These are phyloP conservation scores for Mycena galopus DNA, from an alignment of 768 basidiomycete species.

Conservation along the genomic window DNA sequence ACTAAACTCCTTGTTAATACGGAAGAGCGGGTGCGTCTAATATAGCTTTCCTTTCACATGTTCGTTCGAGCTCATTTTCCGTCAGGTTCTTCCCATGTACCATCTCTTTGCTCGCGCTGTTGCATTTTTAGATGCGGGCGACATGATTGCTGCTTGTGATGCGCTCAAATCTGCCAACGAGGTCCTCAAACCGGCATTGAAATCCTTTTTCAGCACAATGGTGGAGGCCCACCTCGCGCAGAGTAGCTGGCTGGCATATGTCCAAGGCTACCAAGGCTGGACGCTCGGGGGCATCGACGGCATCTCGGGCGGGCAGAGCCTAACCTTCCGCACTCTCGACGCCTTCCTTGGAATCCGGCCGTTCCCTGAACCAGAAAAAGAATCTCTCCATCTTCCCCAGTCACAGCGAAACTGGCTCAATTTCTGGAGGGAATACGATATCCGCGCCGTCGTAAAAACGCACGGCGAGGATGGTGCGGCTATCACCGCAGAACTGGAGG, in stretches of 20 bases:
- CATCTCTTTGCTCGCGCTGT: slow-evolving; percentile 31
- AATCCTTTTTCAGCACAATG: slow-evolving; percentile 32
- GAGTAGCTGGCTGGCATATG: slow-evolving; percentile 31
- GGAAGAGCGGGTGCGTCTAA: slow-evolving; percentile 31
- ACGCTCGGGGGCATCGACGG: slow-evolving; percentile 36
- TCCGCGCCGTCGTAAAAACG: slow-evolving; percentile 27
- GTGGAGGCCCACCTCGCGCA: slow-evolving; percentile 24
- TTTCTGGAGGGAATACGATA: slow-evolving; percentile 34
- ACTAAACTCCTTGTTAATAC: slow-evolving; percentile 31
- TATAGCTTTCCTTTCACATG: not conserved
- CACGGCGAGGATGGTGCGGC: slow-evolving; percentile 13
- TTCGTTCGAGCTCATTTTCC: not conserved
- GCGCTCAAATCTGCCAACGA: slow-evolving; percentile 33
- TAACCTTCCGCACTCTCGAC: slow-evolving; percentile 35
- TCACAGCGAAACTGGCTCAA: slow-evolving; percentile 34
- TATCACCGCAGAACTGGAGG: slow-evolving; percentile 29
- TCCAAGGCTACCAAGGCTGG: slow-evolving; percentile 38
- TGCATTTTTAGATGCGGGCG: slow-evolving; percentile 22
- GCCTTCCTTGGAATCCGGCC: slow-evolving; percentile 37
- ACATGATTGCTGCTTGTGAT: slow-evolving; percentile 17
- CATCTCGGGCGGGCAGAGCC: slow-evolving; percentile 36
- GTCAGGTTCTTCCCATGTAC: slow-evolving; percentile 31
- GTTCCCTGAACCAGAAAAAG: slow-evolving; percentile 30
- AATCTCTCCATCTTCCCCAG: slow-evolving; percentile 28
- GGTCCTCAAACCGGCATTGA: slow-evolving; percentile 25